Base-by-base conservation (phyloP, 2,329 filamentous ascomycete species). In the Paecilomyces sp. region DNA sequence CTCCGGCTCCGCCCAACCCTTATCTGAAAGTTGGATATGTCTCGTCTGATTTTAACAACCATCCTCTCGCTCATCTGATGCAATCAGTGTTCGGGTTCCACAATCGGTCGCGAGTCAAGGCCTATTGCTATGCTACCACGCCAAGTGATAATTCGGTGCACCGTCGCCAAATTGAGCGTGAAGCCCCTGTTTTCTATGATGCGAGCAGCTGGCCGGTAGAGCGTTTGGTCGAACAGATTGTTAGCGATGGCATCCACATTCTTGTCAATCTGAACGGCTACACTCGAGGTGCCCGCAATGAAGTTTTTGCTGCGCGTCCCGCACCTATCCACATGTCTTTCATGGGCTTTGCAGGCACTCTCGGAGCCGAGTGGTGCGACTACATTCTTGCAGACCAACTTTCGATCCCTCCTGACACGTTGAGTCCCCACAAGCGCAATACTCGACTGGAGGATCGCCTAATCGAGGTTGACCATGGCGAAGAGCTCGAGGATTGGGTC, bases 291-390 rank as follows among this genome's bases (percentile, higher is more conserved):
- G 94, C 94, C n/a, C 86, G 92, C 25, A 99, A 99, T 67, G 94
- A 99, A 71, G 88, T 99, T 3, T 99, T 99, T 73, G 94, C 94
- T 24, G 94, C 94, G 24, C 86, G 95, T 28, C 91, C 94, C 15
- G 92, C 92, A 1, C 94, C 94, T 0, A 91, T 99, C 52, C 94
- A 99, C 66, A 99, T 99, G 94, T 96, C 94, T 0, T 99, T 99
- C 70, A 99, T 99, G 94, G 94, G 94, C 0, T 99, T 99, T 72
- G 94, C 94, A 0, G 94, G 94, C 9, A 97, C 93, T 0, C 79
- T 99, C 0, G 94, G 94, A 5, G 94, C 94, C 2, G 94, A 99
- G 72, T 99, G 94, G 94, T 99, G 94, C 67, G 94, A 99, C 72
- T 99, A 99, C 70, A 87, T 99, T 15, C 83, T 97, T 28, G 92